Evolutionary conservation across 805 yeast species (phyloP), one percentile per base, ranked within the genome.

Genomic region (Hanseniaspora jakobsenii): DNA sequence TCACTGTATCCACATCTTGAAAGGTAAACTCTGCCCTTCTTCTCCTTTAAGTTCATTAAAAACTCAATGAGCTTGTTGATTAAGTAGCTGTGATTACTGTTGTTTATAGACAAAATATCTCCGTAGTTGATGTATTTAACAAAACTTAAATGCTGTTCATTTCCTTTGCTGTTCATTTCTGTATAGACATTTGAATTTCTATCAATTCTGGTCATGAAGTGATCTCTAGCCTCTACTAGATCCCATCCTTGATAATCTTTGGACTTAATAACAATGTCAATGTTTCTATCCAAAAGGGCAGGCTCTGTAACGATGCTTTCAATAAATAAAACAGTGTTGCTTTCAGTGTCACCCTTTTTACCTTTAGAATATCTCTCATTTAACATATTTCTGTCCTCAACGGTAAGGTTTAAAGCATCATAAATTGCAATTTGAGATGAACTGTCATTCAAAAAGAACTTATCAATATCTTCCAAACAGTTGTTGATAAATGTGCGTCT

Each of bases 361-460:
- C 42, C 42, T 35, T 66, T 63, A 6, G 66, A 63, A 53, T 89
- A 76, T 47, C 62, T 61, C 27, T 69, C 67, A 22, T 71, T 72
- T 30, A 89, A 62, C 24, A 70, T 72, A 6, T 67, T 54, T 52
- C 99, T 70, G 52, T 79, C 81, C 40, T 70, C 68, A 17, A 79
- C 74, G 38, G 80, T 65, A 5, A 91, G 94, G 59, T 91, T 91
- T 40, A 91, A 81, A 0, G 97, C 97, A 62, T 91, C 99, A 61
- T 83, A 91, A 18, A 91, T 83, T 4, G 94, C 98, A 26, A 91
- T 84, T 63, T 91, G 98, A 9, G 97, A 97, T 55, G 75, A 75
- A 50, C 78, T 84, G 23, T 72, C 71, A 50, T 73, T 72, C 60
- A 84, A 85, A 22, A 44, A 44, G 55, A 82, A 86, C 19, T 67